These are phyloP conservation scores for Symmetrospora coprosmae DNA, from an alignment of 768 basidiomycete species.

Conservation along the genomic window DNA sequence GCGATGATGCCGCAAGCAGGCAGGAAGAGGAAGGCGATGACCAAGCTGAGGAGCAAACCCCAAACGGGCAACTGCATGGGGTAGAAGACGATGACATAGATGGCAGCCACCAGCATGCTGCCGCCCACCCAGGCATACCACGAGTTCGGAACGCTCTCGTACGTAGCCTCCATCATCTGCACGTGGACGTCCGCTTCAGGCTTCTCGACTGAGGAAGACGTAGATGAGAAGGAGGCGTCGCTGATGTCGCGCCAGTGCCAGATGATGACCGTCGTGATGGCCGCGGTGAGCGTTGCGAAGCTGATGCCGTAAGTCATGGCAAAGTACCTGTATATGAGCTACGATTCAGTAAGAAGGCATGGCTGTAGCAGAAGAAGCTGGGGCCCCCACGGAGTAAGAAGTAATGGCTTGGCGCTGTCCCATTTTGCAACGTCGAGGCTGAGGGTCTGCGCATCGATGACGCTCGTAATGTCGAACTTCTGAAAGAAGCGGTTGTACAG, in stretches of 20 bases:
- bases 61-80: slow-evolving; percentile 34
- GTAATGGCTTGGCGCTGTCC: slow-evolving; percentile 28
- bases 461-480: slow-evolving; percentile 32
- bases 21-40: slow-evolving; percentile 31
- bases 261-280: slow-evolving; percentile 28
- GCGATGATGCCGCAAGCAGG: slow-evolving; percentile 23
- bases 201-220: background rate
- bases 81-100: slow-evolving; percentile 25
- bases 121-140: slow-evolving; percentile 26
- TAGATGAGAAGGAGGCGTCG: slow-evolving; percentile 16
- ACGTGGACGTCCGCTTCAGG: slow-evolving; percentile 25
- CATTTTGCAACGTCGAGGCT: slow-evolving; percentile 31
- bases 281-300: slow-evolving; percentile 33
- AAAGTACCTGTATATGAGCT: slow-evolving; percentile 22
- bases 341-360: background rate
- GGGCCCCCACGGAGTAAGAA: slow-evolving; percentile 32
- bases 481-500: slow-evolving; percentile 32
- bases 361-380: background rate
- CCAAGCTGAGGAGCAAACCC: slow-evolving; percentile 31
- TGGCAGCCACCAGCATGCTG: slow-evolving; percentile 23
- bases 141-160: slow-evolving; percentile 18
- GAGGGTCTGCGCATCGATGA: slow-evolving; percentile 31
- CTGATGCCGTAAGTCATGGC: slow-evolving; percentile 31
- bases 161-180: slow-evolving; percentile 5
- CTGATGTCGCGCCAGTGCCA: slow-evolving; percentile 32